Evolutionary conservation across 306 rosid species (phyloP), one percentile per base, ranked within the genome.

Genomic region (Abrus pulchellus): DNA sequence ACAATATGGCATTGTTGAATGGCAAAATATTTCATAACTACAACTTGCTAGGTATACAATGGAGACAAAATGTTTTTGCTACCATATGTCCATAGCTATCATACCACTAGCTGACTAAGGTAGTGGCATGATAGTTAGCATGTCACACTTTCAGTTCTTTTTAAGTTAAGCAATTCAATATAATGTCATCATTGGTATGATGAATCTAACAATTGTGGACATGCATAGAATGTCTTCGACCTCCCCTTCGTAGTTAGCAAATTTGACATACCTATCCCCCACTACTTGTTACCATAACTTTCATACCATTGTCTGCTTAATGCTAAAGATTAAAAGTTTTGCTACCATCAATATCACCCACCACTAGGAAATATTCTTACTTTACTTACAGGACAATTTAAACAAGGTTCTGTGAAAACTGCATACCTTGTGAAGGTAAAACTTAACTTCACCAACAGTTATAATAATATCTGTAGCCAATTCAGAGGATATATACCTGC

Each of bases 401-500:
- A 77, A 32, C 64, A 49, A 75, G 52, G 45, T 52, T 30, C 74
- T 28, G 40, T 64, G 74, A 52, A 36, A 61, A 7, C 9, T 20
- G 20, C 27, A 68, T 88, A 93, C 99, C 97, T 92, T 96, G 86
- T 96, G 99, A 55, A 93, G 97, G 83, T 68, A 76, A 87, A 96
- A 96, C 87, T 92, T 93, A 36, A 93, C 94, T 74, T 89, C 98
- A 64, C 93, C 94, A 38, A 92, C 91, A 80, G 74, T 88, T 76
- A 96, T 82, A 72, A 86, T 70, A 69, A 89, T 85, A 84, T 96
- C 99, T 0, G 99, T 87, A 41, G 91, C 87, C 88, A 96, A 67
- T 79, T 96, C 98, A 83, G 98, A 93, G 38, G 97, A 89, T 38
- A 93, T 89, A 59, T 89, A 87, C 90, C 99, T 96, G 89, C 86